phyloP scores from a whole-genome alignment of 2,329 filamentous ascomycete species.

The Cercospora janseana region DNA sequence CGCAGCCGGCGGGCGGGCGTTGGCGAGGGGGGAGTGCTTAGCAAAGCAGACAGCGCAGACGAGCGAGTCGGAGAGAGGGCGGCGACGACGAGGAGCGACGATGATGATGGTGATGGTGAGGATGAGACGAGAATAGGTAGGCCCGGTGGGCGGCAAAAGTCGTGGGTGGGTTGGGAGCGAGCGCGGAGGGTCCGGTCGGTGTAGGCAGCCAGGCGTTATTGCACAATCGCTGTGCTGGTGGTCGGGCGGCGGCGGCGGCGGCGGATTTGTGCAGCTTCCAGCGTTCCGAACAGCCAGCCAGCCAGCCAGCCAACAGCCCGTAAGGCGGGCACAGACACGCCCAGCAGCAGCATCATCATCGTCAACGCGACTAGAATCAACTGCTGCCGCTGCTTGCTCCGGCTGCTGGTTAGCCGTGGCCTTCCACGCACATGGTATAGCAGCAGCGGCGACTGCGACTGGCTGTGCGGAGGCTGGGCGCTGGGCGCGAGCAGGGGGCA shows the following conservation, averaged over 20 bases:
- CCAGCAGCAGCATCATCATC: not conserved
- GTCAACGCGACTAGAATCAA: not conserved
- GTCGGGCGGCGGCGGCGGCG: too few species aligned
- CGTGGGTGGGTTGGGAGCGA: too few species aligned
- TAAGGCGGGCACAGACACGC: too few species aligned
- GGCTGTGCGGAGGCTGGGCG: not conserved
- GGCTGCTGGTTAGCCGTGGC: conserved; percentile 8
- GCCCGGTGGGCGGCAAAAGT: too few species aligned
- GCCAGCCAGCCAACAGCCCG: not conserved
- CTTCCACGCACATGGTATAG: conserved; percentile 11
- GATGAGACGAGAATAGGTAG: too few species aligned
- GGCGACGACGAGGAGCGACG: not conserved
- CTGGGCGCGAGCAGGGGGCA: not conserved
- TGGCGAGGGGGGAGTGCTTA: not conserved
- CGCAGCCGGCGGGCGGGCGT: too few species aligned
- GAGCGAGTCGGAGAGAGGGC: not conserved
- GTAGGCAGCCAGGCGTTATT: not conserved
- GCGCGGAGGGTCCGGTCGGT: not conserved
- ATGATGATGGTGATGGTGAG: too few species aligned
- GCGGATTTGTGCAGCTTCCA: not conserved
- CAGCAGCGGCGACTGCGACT: not conserved
- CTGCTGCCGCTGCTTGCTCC: too few species aligned
- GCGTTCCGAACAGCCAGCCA: conserved; percentile 1
- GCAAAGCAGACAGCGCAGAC: not conserved
- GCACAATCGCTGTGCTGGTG: too few species aligned